Conservation (phyloP, 2,329 filamentous ascomycete species). For the Stagonosporopsis rhizophila region DNA sequence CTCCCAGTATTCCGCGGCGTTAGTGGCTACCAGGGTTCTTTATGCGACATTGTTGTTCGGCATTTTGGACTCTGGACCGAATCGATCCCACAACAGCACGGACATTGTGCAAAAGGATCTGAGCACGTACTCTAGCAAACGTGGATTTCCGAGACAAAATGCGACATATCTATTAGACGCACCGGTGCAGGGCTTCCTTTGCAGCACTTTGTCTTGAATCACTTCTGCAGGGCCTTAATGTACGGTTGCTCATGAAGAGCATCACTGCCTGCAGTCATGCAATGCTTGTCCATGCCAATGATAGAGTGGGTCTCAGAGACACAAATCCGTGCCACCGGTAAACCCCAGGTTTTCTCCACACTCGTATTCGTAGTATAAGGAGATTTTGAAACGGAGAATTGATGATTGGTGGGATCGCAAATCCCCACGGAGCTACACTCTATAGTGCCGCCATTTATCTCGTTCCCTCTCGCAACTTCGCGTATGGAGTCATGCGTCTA, state of each 20-base stretch:
- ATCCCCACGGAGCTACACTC: slow-evolving; percentile 1
- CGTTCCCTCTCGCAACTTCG: not conserved
- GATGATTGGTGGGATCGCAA: slow-evolving; percentile 17
- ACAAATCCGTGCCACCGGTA: not conserved
- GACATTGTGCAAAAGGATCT: not conserved
- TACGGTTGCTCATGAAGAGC: not conserved
- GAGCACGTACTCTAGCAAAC: not conserved
- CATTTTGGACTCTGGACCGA: not conserved
- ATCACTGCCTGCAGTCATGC: not conserved
- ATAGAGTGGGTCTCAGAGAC: not conserved
- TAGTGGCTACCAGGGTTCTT: not conserved
- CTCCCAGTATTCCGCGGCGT: slow-evolving; percentile 1
- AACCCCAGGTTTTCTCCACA: slow-evolving; percentile 11
- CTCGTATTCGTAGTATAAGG: not conserved
- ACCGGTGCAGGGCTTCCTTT: not conserved
- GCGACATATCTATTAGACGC: not conserved
- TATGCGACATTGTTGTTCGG: not conserved
- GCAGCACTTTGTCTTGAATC: not conserved
- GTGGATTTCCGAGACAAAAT: not conserved
- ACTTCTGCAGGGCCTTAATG: not conserved
- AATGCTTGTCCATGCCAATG: not conserved
- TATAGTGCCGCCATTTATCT: not conserved
- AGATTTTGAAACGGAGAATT: slow-evolving; percentile 2
- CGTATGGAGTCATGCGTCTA: slow-evolving; percentile 5
- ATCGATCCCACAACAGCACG: not conserved